A percentile compares a stretch with the other conserved stretches of the same genome.
phyloP scores from a whole-genome alignment of 2,329 filamentous ascomycete genomes.

The Coniochaeta hoffmannii region DNA sequence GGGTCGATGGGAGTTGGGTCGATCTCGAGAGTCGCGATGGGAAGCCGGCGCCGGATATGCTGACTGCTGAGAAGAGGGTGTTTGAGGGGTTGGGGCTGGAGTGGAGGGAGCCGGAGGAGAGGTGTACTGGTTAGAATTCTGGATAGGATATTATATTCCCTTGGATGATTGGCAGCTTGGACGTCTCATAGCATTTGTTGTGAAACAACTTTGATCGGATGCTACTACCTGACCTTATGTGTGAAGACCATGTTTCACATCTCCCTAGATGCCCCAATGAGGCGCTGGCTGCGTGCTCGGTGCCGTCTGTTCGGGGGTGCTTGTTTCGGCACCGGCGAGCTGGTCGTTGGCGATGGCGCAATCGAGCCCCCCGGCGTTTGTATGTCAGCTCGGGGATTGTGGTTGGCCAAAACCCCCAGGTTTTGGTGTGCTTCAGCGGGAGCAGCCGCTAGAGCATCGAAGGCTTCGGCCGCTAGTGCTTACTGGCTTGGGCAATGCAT shows the following conservation, averaged over 20 bases:
- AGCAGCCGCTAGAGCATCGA: neutral
- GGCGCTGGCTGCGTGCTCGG: no score
- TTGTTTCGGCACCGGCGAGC: no score
- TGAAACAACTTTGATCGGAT: no score
- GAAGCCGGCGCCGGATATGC: constrained; percentile 51
- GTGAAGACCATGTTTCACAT: no score
- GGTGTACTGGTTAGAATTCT: constrained; percentile 54
- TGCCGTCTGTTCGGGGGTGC: no score
- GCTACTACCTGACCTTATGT: no score
- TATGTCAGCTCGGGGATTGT: neutral
- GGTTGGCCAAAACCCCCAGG: neutral
- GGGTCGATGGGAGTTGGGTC: constrained; percentile 59
- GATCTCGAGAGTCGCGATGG: constrained; percentile 54
- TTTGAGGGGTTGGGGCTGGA: constrained; percentile 69
- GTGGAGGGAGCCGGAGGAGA: constrained; percentile 58
- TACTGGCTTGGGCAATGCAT: neutral
- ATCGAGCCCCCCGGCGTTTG: neutral
- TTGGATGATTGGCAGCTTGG: no score
- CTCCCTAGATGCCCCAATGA: no score
- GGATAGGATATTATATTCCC: neutral
- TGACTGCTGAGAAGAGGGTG: constrained; percentile 70
- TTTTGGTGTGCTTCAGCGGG: neutral
- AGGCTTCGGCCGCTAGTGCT: neutral
- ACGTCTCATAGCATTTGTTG: no score
- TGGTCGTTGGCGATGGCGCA: neutral